phyloP scores from a whole-genome alignment of 345 rosid species.

The Carallia brachiata region DNA sequence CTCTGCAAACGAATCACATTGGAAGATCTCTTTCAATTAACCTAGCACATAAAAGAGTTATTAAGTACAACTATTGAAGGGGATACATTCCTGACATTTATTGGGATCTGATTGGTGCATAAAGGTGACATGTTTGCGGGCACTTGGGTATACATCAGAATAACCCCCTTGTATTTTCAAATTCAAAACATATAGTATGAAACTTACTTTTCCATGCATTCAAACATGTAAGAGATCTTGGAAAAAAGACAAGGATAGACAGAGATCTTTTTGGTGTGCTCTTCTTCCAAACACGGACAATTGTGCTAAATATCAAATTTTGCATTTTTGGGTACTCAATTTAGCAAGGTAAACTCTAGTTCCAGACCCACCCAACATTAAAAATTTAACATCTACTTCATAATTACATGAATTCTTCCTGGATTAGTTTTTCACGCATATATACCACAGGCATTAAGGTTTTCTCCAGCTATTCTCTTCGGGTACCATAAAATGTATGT shows the following conservation, averaged over 20 bases:
- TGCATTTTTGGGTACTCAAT: background rate
- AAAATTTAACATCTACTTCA: background rate
- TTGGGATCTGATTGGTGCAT: conserved; percentile 7
- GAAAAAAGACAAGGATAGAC: no score
- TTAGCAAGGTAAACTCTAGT: background rate
- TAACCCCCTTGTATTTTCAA: background rate
- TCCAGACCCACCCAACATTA: no score
- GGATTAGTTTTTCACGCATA: background rate
- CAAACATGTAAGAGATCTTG: no score
- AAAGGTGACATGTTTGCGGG: background rate
- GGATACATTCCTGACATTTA: conserved; percentile 1
- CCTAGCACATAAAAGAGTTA: conserved; percentile 35
- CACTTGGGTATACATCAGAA: background rate
- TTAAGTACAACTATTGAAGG: conserved; percentile 23
- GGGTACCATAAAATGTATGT: background rate
- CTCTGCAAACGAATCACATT: conserved; percentile 66
- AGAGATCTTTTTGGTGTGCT: no score
- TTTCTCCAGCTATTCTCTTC: background rate
- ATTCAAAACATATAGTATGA: background rate
- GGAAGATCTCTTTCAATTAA: conserved; percentile 49
- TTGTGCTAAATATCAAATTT: background rate
- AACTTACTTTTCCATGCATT: no score
- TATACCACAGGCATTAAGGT: background rate
- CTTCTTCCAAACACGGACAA: no score
- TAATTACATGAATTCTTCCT: background rate